These are phyloP conservation scores for Omphalotus guepiniiformis DNA, from an alignment of 768 basidiomycete species.

Conservation along the genomic window DNA sequence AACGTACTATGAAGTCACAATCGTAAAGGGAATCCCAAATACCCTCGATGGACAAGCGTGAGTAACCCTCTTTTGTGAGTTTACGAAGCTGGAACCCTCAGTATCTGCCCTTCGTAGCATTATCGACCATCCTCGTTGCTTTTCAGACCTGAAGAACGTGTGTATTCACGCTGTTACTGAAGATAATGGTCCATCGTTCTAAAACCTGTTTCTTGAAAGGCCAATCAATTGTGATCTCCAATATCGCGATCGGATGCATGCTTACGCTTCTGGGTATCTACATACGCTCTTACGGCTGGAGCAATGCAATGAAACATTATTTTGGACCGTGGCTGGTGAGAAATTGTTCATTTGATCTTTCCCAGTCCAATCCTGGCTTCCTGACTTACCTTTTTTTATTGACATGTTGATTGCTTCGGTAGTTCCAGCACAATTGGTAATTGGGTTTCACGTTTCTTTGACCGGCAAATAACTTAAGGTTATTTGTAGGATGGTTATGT, in stretches of 20 bases:
- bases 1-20: constrained; percentile 29
- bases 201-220: constrained; percentile 17
- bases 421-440: constrained; percentile 47
- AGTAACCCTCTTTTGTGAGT: constrained; percentile 10
- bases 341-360: constrained; percentile 1
- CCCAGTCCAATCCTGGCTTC: background rate
- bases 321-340: constrained; percentile 47
- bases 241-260: constrained; percentile 38
- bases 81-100: background rate
- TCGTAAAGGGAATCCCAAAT: constrained; percentile 41
- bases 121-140: constrained; percentile 39
- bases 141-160: constrained; percentile 44
- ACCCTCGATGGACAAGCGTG: constrained; percentile 41
- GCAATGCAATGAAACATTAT: constrained; percentile 36
- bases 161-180: constrained; percentile 6
- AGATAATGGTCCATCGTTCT: background rate
- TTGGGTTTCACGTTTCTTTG: background rate
- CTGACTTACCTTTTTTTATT: background rate
- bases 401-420: background rate
- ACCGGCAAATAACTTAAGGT: constrained; percentile 4
- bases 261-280: constrained; percentile 28
- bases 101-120: constrained; percentile 26
- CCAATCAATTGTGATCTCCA: constrained; percentile 35
- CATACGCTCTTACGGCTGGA: constrained; percentile 26
- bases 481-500: constrained; percentile 49